A percentile compares a stretch with the other conserved stretches of the same genome.
phyloP scores from a whole-genome alignment of 192 early-diverging fungal species.

The Podochytrium sp. region DNA sequence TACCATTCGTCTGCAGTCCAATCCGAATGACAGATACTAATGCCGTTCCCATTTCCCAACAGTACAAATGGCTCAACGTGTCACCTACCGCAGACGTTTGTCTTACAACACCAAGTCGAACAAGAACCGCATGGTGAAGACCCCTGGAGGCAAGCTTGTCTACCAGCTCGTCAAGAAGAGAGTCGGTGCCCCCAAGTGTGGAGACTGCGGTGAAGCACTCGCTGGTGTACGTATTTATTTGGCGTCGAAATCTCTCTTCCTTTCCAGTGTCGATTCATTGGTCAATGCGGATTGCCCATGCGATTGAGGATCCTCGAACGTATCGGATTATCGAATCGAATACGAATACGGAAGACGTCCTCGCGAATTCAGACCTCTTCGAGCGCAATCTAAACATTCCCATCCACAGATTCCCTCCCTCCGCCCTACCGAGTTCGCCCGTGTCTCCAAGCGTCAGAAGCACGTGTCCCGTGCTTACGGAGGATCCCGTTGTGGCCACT shows the following conservation, averaged over 20 bases:
- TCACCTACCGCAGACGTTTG: constrained; percentile 83
- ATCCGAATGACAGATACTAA: no score
- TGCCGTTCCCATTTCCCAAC: no score
- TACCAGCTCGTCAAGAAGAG: constrained; percentile 92
- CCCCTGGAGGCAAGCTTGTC: constrained; percentile 91
- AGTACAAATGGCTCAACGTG: constrained; percentile 76
- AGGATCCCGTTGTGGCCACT: constrained; percentile 91
- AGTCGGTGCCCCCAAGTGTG: constrained; percentile 90
- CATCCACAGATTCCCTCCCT: constrained; percentile 78
- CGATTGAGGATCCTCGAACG: no score
- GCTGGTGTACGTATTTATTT: constrained; percentile 74
- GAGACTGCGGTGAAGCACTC: constrained; percentile 92
- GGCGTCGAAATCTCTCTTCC: no score
- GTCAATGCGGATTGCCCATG: no score
- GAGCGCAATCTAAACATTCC: no score
- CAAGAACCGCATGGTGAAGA: constrained; percentile 84
- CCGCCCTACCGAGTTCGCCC: constrained; percentile 88
- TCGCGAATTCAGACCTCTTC: no score
- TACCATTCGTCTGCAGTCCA: no score
- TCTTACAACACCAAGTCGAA: constrained; percentile 92
- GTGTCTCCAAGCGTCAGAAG: constrained; percentile 92
- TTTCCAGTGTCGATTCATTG: no score
- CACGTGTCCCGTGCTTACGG: constrained; percentile 94
- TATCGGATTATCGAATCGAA: no score
- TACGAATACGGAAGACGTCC: no score